Evolutionary conservation across 2,329 filamentous ascomycete genomes (phyloP).

Genomic region (Shiraia bambusicola): DNA sequence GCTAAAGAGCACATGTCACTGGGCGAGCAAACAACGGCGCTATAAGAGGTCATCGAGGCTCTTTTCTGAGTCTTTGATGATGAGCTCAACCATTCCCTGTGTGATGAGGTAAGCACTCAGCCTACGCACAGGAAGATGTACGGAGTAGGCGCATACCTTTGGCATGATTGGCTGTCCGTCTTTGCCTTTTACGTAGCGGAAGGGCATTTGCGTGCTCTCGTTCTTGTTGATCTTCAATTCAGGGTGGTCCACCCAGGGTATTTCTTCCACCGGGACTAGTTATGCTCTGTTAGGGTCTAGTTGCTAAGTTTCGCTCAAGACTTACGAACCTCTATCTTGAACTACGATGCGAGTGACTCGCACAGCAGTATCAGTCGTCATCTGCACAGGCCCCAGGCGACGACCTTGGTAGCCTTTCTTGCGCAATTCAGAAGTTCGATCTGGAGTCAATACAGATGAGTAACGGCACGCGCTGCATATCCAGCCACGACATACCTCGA

Average conservation of each 20-base stretch:
- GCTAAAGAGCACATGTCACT: not conserved
- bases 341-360: slow-evolving; percentile 88
- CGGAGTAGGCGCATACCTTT: slow-evolving; percentile 58
- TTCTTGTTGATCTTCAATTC: slow-evolving; percentile 88
- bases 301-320: not conserved
- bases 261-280: slow-evolving; percentile 77
- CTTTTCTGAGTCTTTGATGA: slow-evolving; percentile 92
- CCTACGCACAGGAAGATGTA: slow-evolving; percentile 6
- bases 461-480: not conserved
- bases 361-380: slow-evolving; percentile 98
- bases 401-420: slow-evolving; percentile 90
- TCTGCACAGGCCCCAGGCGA: slow-evolving; percentile 86
- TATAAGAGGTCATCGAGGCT: slow-evolving; percentile 82
- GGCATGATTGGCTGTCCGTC: slow-evolving; percentile 88
- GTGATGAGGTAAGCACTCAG: slow-evolving; percentile 23
- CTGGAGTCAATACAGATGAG: slow-evolving; percentile 48
- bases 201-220: slow-evolving; percentile 96
- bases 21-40: not conserved
- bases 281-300: slow-evolving; percentile 20
- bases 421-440: slow-evolving; percentile 91
- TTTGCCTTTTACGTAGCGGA: slow-evolving; percentile 82
- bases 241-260: slow-evolving; percentile 83
- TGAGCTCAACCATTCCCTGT: slow-evolving; percentile 91
- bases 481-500: slow-evolving; percentile 62
- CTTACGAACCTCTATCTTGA: slow-evolving; percentile 72